Evolutionary conservation across 345 rosid species (phyloP).

Genomic region (Crucihimalaya himalaica): DNA sequence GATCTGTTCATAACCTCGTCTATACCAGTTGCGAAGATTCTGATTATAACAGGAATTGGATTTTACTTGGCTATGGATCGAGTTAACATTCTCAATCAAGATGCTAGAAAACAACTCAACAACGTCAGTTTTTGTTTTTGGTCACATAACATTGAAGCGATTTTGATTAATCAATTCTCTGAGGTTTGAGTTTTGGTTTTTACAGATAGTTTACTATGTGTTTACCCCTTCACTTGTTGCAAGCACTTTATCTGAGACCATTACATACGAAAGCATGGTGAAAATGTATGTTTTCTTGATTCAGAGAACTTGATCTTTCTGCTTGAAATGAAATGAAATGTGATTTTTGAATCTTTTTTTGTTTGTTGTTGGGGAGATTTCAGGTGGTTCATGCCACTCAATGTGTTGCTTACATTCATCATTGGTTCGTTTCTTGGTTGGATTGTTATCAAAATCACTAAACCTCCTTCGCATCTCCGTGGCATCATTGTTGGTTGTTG

Average conservation of each 20-base stretch:
- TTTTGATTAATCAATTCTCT: neutral
- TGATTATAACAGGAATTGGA: conserved; percentile 57
- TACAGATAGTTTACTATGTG: conserved; percentile 58
- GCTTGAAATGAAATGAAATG: neutral
- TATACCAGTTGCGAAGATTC: conserved; percentile 59
- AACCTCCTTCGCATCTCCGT: conserved; percentile 48
- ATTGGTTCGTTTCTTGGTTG: conserved; percentile 58
- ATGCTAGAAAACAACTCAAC: conserved; percentile 60
- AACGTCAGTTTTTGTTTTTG: conserved; percentile 38
- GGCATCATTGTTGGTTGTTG: conserved; percentile 41
- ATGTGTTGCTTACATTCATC: conserved; percentile 54
- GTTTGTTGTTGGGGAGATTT: neutral
- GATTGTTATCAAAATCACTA: conserved; percentile 52
- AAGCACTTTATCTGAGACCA: conserved; percentile 51
- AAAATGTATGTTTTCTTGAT: conserved; percentile 46
- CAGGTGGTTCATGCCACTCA: conserved; percentile 70
- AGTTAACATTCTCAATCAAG: conserved; percentile 50
- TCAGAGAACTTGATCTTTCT: neutral
- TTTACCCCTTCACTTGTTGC: conserved; percentile 63
- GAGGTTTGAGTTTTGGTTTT: neutral
- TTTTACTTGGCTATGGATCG: conserved; percentile 59
- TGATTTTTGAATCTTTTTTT: neutral
- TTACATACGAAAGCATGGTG: conserved; percentile 53
- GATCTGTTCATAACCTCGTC: conserved; percentile 63
- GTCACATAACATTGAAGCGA: neutral